Evolutionary conservation across 2,329 filamentous ascomycete genomes (phyloP).

Genomic region (Sporothrix inflata): DNA sequence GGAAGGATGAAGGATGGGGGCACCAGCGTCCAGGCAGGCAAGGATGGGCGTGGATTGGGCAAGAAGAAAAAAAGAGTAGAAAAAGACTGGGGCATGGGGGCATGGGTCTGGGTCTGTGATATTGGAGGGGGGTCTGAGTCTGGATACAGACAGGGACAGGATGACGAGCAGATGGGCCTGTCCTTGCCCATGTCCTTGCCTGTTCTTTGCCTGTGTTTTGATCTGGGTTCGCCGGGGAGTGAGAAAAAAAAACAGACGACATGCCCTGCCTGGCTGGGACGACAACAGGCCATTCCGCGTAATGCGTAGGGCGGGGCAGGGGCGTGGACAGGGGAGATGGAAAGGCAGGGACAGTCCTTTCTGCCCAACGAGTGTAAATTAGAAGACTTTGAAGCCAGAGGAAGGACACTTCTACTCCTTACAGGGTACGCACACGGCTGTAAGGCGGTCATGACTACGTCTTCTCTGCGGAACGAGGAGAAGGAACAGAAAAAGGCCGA

Average conservation of each 20-base stretch:
- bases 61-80: neutral
- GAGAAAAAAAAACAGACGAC: neutral
- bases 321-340: neutral
- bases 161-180: slow-evolving; percentile 19
- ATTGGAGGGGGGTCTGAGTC: slow-evolving; percentile 11
- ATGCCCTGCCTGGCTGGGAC: neutral
- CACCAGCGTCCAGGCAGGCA: neutral
- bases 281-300: slow-evolving; percentile 12
- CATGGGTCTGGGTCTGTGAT: slow-evolving; percentile 11
- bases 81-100: neutral
- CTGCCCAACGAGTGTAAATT: neutral
- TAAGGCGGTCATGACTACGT: neutral
- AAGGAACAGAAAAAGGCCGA: neutral
- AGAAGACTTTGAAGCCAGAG: neutral
- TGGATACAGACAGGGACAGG: neutral
- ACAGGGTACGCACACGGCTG: no score
- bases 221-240: neutral
- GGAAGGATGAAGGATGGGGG: slow-evolving; percentile 9
- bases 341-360: neutral
- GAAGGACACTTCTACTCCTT: neutral
- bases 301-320: neutral
- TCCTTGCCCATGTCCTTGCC: neutral
- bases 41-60: neutral
- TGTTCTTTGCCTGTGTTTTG: neutral
- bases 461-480: neutral